Conservation (phyloP, 345 rosid species). For the Fremontodendron californicum region DNA sequence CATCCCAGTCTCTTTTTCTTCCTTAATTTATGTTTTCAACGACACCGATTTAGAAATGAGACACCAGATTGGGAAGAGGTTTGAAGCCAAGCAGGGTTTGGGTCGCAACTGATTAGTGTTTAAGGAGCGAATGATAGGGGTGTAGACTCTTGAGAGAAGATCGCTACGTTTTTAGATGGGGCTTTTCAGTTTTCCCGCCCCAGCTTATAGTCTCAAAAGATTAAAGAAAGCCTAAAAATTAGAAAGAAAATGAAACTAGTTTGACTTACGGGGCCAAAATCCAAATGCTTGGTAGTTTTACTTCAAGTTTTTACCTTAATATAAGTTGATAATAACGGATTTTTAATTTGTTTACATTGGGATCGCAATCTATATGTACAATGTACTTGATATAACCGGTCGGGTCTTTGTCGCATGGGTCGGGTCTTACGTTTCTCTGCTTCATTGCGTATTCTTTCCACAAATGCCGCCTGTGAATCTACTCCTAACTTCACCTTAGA, state of each 20-base stretch:
- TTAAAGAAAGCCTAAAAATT: not conserved
- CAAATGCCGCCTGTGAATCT: not conserved
- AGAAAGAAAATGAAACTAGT: not conserved
- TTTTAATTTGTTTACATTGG: not conserved
- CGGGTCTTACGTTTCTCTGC: not conserved
- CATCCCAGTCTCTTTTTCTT: slow-evolving; percentile 46
- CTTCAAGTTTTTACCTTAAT: no score
- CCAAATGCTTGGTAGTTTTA: no score
- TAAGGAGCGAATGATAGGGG: not conserved
- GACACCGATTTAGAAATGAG: not conserved
- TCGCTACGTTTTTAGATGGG: not conserved
- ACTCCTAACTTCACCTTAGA: slow-evolving; percentile 17
- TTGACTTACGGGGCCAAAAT: not conserved
- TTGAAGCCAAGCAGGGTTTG: not conserved
- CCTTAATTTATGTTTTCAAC: not conserved
- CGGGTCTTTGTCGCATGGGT: not conserved
- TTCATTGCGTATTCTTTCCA: not conserved
- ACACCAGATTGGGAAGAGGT: not conserved
- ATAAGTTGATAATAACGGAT: no score
- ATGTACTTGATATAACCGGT: not conserved
- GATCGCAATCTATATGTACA: not conserved
- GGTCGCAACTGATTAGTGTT: not conserved
- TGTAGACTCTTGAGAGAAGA: not conserved
- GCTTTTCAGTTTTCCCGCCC: not conserved
- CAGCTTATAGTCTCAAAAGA: not conserved